These are phyloP conservation scores for Paramecium tetraurelia DNA, from an alignment of 73 alveolate species.

Conservation along the genomic window DNA sequence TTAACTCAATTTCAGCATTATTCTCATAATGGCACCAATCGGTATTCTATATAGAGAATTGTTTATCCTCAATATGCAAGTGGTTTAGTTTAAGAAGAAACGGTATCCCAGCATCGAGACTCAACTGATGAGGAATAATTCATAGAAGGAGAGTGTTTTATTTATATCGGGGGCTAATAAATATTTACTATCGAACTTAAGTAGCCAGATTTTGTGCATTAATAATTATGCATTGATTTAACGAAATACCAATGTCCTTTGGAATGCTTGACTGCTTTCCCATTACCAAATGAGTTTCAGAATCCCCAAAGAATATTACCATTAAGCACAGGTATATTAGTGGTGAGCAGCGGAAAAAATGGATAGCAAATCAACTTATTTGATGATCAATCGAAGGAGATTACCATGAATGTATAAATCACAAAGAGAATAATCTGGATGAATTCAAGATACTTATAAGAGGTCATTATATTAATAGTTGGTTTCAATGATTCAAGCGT, in stretches of 20 bases:
- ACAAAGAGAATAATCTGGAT: background rate
- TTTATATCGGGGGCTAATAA: background rate
- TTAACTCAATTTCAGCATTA: background rate
- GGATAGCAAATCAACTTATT: background rate
- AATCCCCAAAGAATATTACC: background rate
- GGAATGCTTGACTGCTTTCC: slow-evolving; percentile 3
- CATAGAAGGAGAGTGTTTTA: background rate
- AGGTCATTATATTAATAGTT: background rate
- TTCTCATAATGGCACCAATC: background rate
- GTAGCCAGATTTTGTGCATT: background rate
- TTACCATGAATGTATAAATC: background rate
- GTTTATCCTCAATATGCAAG: slow-evolving; percentile 18
- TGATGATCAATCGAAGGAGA: background rate
- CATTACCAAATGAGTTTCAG: background rate
- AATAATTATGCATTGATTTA: background rate
- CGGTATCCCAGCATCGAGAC: background rate
- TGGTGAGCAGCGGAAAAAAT: background rate
- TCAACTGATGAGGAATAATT: background rate
- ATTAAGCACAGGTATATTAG: background rate
- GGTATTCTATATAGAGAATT: background rate
- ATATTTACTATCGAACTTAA: background rate
- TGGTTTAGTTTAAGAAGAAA: slow-evolving; percentile 8
- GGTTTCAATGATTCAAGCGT: background rate
- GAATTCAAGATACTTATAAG: background rate
- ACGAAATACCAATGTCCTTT: background rate